Evolutionary conservation across 1,284 basidiomycete species (phyloP).

Genomic region (Pascua guehoae): DNA sequence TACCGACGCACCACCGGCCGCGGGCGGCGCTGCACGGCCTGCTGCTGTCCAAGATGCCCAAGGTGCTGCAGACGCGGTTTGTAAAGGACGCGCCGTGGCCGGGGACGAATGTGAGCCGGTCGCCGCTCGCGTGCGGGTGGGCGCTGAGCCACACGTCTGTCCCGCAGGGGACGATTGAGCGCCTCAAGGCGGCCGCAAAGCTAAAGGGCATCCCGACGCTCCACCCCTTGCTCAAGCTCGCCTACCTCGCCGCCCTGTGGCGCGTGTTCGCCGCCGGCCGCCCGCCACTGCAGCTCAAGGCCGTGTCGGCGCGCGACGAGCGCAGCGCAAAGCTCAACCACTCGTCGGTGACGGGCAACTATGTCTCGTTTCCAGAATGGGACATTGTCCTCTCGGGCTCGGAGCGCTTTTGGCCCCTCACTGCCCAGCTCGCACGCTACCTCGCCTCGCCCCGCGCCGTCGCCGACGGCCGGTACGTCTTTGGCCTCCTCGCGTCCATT

Average conservation of each 20-base stretch:
- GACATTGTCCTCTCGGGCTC: constrained; percentile 5
- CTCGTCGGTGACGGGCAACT: constrained; percentile 30
- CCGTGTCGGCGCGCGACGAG: constrained; percentile 22
- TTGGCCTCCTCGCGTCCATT: constrained; percentile 35
- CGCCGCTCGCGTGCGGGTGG: constrained; percentile 6
- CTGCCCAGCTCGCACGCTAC: background rate
- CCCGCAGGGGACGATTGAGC: constrained; percentile 7
- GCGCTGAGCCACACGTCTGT: constrained; percentile 22
- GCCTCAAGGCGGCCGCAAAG: constrained; percentile 22
- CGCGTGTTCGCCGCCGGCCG: constrained; percentile 1
- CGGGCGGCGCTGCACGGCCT: constrained; percentile 33
- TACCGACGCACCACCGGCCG: constrained; percentile 25
- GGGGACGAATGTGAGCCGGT: constrained; percentile 4
- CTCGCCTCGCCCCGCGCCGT: background rate
- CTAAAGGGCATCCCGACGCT: constrained; percentile 28
- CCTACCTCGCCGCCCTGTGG: constrained; percentile 31
- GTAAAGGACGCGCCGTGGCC: constrained; percentile 28
- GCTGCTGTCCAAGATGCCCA: constrained; percentile 33
- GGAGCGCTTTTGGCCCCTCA: constrained; percentile 28
- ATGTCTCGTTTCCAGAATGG: constrained; percentile 22
- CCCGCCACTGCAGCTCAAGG: constrained; percentile 2
- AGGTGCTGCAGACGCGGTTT: constrained; percentile 27
- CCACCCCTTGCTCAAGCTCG: constrained; percentile 33
- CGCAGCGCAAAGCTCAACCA: constrained; percentile 24
- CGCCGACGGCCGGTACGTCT: constrained; percentile 17